These are phyloP conservation scores for Cytospora piceae DNA, from an alignment of 2,329 filamentous ascomycete species.

Conservation along the genomic window DNA sequence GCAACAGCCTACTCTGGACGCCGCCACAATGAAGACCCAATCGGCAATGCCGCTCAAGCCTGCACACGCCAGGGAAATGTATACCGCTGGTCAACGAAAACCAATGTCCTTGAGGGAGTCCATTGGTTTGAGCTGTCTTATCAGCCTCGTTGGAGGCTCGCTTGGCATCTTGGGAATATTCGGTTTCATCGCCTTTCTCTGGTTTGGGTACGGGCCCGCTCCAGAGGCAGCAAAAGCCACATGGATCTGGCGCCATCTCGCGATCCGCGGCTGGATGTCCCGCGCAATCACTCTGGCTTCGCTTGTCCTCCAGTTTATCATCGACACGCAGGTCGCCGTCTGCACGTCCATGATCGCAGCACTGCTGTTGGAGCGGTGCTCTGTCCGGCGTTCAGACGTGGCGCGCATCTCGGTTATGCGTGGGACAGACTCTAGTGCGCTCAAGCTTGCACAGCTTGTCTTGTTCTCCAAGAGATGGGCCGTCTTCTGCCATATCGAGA, in stretches of 20 bases:
- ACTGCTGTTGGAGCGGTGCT: slow-evolving; percentile 14
- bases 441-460: not conserved
- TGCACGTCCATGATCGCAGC: slow-evolving; percentile 26
- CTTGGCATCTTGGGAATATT: slow-evolving; percentile 5
- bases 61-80: no score
- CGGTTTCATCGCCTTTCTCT: slow-evolving; percentile 13
- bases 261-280: slow-evolving; percentile 13
- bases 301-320: slow-evolving; percentile 2
- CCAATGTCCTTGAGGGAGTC: no score
- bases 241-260: slow-evolving; percentile 23
- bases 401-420: slow-evolving; percentile 18
- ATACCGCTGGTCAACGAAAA: no score
- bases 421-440: not conserved
- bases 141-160: slow-evolving; percentile 10
- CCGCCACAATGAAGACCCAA: no score
- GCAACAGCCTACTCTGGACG: no score
- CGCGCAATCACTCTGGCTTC: slow-evolving; percentile 8
- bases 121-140: no score
- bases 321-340: slow-evolving; percentile 1
- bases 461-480: slow-evolving; percentile 2
- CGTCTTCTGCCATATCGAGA: not conserved
- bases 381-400: slow-evolving; percentile 1
- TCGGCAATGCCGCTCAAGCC: no score
- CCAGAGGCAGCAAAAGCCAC: slow-evolving; percentile 6
- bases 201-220: slow-evolving; percentile 11